Conservation (phyloP, 257 asterid genomes). For the Solanum acaule region DNA sequence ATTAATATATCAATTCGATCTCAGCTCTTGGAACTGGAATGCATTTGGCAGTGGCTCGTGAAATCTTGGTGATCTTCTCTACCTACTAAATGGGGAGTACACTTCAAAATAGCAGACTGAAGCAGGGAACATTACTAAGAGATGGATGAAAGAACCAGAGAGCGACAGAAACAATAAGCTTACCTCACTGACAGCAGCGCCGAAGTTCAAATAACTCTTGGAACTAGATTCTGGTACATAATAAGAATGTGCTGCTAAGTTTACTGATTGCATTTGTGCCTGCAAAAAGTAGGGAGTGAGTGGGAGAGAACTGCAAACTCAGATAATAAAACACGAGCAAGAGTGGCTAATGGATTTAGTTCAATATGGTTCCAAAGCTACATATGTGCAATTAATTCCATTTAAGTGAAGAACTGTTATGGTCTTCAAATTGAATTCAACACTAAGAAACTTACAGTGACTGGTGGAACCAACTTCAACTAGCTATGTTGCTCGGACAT, state of each 20-base stretch:
- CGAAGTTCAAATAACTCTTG: conserved; percentile 38
- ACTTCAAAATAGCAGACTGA: not conserved
- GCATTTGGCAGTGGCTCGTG: not conserved
- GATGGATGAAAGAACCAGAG: not conserved
- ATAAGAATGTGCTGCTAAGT: conserved; percentile 42
- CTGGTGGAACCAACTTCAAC: not conserved
- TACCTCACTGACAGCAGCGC: conserved; percentile 75
- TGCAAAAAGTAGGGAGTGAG: conserved; percentile 1
- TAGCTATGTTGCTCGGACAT: not conserved
- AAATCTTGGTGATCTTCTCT: not conserved
- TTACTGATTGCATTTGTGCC: conserved; percentile 40
- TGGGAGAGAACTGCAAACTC: not conserved
- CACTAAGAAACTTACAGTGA: not conserved
- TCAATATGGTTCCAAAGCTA: not conserved
- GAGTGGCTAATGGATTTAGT: not conserved
- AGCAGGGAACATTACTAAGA: not conserved
- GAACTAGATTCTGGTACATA: conserved; percentile 39
- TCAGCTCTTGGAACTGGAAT: not conserved
- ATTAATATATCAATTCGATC: not conserved
- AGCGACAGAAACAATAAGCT: not conserved
- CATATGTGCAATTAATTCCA: not conserved
- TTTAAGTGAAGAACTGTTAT: not conserved
- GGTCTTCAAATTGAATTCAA: not conserved
- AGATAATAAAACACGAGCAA: not conserved
- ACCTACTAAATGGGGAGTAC: not conserved